Conservation (phyloP, 2,329 filamentous ascomycete species). For the Ophiostoma quercus region DNA sequence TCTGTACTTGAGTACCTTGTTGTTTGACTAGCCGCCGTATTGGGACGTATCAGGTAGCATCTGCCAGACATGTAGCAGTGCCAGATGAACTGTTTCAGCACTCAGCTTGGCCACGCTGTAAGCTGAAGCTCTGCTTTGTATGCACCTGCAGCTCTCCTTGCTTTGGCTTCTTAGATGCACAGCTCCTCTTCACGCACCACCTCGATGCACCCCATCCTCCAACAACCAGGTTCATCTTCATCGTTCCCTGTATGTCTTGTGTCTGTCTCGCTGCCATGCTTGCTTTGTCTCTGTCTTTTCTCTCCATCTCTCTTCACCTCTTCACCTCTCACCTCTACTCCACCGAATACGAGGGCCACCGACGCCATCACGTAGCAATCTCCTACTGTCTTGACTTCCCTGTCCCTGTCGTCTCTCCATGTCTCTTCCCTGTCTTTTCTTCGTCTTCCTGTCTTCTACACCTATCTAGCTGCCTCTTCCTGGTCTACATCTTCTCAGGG, state of each 20-base stretch:
- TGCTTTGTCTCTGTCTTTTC: neutral
- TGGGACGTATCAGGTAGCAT: slow-evolving; percentile 3
- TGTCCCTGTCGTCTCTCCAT: neutral
- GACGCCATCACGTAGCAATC: slow-evolving; percentile 2
- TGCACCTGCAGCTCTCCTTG: too few species aligned
- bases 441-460: neutral
- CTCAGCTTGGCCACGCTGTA: neutral
- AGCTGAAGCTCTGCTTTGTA: neutral
- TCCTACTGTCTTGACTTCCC: neutral
- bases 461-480: neutral
- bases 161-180: too few species aligned
- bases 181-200: neutral
- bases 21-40: slow-evolving; percentile 15
- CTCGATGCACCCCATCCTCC: neutral
- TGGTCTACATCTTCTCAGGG: neutral
- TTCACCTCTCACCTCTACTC: neutral
- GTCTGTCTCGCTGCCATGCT: slow-evolving; percentile 1
- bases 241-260: neutral
- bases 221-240: neutral
- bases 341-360: slow-evolving; percentile 13
- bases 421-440: neutral
- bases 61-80: neutral
- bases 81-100: slow-evolving; percentile 9
- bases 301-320: neutral
- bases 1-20: neutral